phyloP scores from a whole-genome alignment of 768 basidiomycete genomes.

The Infundibulicybe gibba region DNA sequence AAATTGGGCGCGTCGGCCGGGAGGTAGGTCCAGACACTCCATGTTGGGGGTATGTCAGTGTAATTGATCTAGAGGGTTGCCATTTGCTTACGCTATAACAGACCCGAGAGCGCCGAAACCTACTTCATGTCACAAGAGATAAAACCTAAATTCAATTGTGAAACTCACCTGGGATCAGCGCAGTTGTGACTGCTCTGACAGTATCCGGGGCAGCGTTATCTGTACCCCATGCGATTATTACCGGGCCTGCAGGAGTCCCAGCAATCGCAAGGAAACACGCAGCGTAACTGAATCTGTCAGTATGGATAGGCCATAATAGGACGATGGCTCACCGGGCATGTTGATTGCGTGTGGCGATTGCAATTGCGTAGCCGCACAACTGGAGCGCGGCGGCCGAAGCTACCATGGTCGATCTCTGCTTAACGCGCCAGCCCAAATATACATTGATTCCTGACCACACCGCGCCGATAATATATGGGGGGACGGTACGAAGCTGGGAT shows the following conservation, averaged over 20 bases:
- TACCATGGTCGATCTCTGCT: conserved; percentile 30
- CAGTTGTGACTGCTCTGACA: conserved; percentile 40
- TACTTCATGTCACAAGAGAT: conserved; percentile 4
- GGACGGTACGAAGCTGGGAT: conserved; percentile 46
- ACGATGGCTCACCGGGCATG: conserved; percentile 26
- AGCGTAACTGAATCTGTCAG: conserved; percentile 31
- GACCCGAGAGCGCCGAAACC: conserved; percentile 41
- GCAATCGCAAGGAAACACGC: conserved; percentile 43
- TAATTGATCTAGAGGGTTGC: neutral
- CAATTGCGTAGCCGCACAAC: conserved; percentile 41
- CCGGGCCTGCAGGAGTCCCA: conserved; percentile 35
- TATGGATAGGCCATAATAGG: neutral
- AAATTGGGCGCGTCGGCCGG: conserved; percentile 42
- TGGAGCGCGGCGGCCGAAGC: conserved; percentile 30
- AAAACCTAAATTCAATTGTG: neutral
- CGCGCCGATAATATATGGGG: conserved; percentile 37
- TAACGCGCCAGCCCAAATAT: conserved; percentile 31
- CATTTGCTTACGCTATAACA: conserved; percentile 36
- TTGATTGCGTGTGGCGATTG: conserved; percentile 34
- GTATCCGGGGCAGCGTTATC: conserved; percentile 50
- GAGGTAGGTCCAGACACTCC: conserved; percentile 45
- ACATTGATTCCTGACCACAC: conserved; percentile 33
- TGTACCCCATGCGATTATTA: conserved; percentile 38
- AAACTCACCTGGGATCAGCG: conserved; percentile 33
- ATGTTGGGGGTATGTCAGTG: neutral